Percentiles rank a stretch among this genome's conserved stretches.
These are phyloP conservation scores for Peniophora sp. DNA, from an alignment of 1,284 basidiomycete species.

Conservation along the genomic window DNA sequence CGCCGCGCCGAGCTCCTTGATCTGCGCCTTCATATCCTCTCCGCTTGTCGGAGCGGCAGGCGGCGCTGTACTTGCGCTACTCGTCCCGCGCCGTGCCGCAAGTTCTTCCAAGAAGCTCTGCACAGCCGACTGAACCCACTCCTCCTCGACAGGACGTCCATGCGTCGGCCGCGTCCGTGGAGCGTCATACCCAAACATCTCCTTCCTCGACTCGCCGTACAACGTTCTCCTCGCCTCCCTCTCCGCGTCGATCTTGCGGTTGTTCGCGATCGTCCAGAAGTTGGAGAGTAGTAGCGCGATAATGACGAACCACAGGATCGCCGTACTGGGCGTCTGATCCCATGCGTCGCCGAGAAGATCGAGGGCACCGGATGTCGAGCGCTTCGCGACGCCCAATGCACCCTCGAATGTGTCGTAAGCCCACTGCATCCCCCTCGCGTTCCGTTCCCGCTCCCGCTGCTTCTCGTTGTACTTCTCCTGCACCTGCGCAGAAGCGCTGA, in stretches of 20 bases:
- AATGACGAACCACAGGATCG: slow-evolving; percentile 68
- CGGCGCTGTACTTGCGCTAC: background rate
- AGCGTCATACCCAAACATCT: background rate
- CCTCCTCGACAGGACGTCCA: too few relatives aligned
- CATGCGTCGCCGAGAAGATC: slow-evolving; percentile 69
- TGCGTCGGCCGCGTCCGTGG: background rate
- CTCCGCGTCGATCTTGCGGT: background rate
- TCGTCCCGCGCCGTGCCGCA: background rate
- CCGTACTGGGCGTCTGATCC: slow-evolving; percentile 63
- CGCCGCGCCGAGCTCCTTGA: background rate
- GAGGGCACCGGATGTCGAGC: slow-evolving; percentile 59
- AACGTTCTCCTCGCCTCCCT: background rate
- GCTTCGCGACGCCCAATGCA: slow-evolving; percentile 58
- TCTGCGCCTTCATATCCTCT: background rate
- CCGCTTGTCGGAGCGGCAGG: background rate
- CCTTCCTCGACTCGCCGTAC: background rate
- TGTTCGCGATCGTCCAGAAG: slow-evolving; percentile 32
- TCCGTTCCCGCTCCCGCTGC: slow-evolving; percentile 53
- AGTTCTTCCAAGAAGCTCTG: background rate
- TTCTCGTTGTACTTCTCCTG: slow-evolving; percentile 22
- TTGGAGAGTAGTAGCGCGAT: slow-evolving; percentile 70
- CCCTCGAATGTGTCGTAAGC: slow-evolving; percentile 79
- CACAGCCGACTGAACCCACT: background rate
- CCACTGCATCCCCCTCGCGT: slow-evolving; percentile 72
- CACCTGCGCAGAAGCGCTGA: slow-evolving; percentile 11